phyloP scores from a whole-genome alignment of 768 basidiomycete genomes.

The Agaricus blazei region DNA sequence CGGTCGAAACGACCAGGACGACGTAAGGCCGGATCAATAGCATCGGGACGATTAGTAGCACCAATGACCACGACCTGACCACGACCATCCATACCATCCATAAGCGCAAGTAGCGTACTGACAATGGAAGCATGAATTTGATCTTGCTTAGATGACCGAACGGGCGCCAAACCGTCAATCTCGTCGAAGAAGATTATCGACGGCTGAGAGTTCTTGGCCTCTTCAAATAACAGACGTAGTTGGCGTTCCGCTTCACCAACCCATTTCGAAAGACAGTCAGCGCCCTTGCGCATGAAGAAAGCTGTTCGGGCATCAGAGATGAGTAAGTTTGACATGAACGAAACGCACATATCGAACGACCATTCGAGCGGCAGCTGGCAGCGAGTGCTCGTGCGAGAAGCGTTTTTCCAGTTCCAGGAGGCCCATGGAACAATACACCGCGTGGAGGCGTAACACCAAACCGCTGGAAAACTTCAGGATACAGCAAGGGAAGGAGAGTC shows the following conservation, averaged over 20 bases:
- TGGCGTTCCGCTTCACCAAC: slow-evolving; percentile 98
- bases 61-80: slow-evolving; percentile 98
- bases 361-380: slow-evolving; percentile 83
- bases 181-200: slow-evolving; percentile 99
- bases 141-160: slow-evolving; percentile 97
- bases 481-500: slow-evolving; percentile 91
- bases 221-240: slow-evolving; percentile 90
- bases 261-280: slow-evolving; percentile 98
- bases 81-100: slow-evolving; percentile 99
- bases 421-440: slow-evolving; percentile 96
- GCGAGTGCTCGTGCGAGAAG: slow-evolving; percentile 91
- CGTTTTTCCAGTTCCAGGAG: slow-evolving; percentile 98
- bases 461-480: slow-evolving; percentile 94
- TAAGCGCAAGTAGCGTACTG: slow-evolving; percentile 89
- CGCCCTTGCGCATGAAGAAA: slow-evolving; percentile 99
- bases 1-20: slow-evolving; percentile 95
- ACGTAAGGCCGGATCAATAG: slow-evolving; percentile 93
- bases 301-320: slow-evolving; percentile 39
- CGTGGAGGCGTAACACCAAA: slow-evolving; percentile 94
- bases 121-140: slow-evolving; percentile 99
- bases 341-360: slow-evolving; percentile 78
- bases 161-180: slow-evolving; percentile 97
- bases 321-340: not conserved
- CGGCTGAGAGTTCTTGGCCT: slow-evolving; percentile 88
- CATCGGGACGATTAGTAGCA: slow-evolving; percentile 95